These are phyloP conservation scores for Tricholoma hemisulphureum DNA, from an alignment of 768 basidiomycete species.

Conservation along the genomic window DNA sequence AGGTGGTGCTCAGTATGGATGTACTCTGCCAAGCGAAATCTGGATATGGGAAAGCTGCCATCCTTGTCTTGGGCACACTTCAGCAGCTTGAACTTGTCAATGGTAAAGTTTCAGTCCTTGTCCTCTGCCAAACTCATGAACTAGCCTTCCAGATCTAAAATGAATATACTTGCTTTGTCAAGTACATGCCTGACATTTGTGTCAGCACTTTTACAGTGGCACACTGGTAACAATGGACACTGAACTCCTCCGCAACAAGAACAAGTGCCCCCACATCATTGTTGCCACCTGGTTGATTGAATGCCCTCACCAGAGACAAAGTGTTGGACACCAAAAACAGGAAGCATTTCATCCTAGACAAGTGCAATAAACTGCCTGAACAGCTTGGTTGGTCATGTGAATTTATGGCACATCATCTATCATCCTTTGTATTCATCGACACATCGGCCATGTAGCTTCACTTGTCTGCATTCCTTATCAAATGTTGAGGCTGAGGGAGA, in stretches of 20 bases:
- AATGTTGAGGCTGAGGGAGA: conserved; percentile 9
- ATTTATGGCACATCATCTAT: conserved; percentile 63
- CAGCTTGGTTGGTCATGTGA: conserved; percentile 99
- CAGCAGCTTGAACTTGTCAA: conserved; percentile 98
- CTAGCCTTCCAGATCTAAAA: conserved; percentile 99
- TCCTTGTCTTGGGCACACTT: conserved; percentile 95
- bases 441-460: conserved; percentile 42
- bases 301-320: conserved; percentile 95
- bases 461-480: conserved; percentile 37
- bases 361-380: conserved; percentile 99
- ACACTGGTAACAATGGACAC: conserved; percentile 92
- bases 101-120: conserved; percentile 96
- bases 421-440: conserved; percentile 52
- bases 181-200: conserved; percentile 99
- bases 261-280: conserved; percentile 96
- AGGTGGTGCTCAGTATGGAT: conserved; percentile 99
- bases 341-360: conserved; percentile 99
- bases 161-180: conserved; percentile 97
- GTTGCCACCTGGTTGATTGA: conserved; percentile 95
- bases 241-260: conserved; percentile 92
- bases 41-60: conserved; percentile 97
- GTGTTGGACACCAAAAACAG: conserved; percentile 91
- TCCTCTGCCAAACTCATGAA: conserved; percentile 98
- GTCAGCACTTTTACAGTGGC: conserved; percentile 98
- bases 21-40: conserved; percentile 99